A percentile compares a stretch with the other conserved stretches of the same genome.
Evolutionary conservation across 2,329 filamentous ascomycete species (phyloP).

Genomic region (Colletotrichum higginsianum): DNA sequence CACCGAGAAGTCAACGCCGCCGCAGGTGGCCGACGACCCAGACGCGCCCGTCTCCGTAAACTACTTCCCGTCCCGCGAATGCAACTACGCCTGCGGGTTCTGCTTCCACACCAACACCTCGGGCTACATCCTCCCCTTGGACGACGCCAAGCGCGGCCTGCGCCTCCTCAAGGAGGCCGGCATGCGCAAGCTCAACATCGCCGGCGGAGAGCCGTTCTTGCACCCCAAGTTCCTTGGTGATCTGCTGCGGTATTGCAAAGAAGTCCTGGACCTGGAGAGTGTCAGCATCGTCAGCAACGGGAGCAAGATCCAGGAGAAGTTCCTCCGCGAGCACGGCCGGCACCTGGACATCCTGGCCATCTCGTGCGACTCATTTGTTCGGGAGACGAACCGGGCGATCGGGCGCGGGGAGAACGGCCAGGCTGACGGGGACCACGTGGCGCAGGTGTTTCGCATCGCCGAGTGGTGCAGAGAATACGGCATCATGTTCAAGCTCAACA

Average conservation of each 20-base stretch:
- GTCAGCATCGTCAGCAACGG: slow-evolving; percentile 70
- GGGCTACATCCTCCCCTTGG: slow-evolving; percentile 58
- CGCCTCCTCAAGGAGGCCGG: slow-evolving; percentile 62
- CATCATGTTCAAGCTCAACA: slow-evolving; percentile 72
- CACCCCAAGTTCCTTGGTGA: slow-evolving; percentile 60
- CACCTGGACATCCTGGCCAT: slow-evolving; percentile 69
- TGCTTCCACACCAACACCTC: slow-evolving; percentile 70
- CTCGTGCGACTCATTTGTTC: slow-evolving; percentile 68
- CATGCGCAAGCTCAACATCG: slow-evolving; percentile 70
- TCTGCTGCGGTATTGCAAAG: slow-evolving; percentile 64
- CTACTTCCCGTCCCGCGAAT: slow-evolving; percentile 41
- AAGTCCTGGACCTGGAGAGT: slow-evolving; percentile 63
- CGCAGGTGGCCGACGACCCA: background rate
- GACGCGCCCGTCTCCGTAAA: slow-evolving; percentile 41
- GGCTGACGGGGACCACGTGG: slow-evolving; percentile 57
- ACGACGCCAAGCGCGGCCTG: slow-evolving; percentile 61
- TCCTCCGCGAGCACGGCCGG: slow-evolving; percentile 57
- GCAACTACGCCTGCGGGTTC: slow-evolving; percentile 60
- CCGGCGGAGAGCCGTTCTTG: slow-evolving; percentile 69
- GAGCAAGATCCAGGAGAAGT: slow-evolving; percentile 60
- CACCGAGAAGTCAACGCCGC: too few relatives aligned
- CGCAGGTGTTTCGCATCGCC: slow-evolving; percentile 58
- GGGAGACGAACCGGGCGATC: slow-evolving; percentile 64
- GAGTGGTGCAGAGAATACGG: slow-evolving; percentile 61
- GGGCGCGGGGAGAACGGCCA: slow-evolving; percentile 56